Conservation (phyloP, 140 eudicot species). For the Bidens hawaiensis region DNA sequence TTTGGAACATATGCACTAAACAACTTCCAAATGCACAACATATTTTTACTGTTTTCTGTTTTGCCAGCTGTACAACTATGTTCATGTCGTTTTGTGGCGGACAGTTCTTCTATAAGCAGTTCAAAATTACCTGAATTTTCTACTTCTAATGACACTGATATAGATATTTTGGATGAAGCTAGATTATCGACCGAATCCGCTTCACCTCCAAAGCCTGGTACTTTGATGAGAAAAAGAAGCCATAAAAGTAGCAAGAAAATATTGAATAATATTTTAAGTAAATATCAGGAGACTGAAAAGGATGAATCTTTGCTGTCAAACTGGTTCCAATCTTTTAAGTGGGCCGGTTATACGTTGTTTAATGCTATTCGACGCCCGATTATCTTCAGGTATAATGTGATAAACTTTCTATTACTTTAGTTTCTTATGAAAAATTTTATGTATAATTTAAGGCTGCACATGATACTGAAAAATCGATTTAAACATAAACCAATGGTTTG, state of each 20-base stretch:
- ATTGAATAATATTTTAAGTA: slow-evolving; percentile 16
- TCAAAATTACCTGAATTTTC: slow-evolving; percentile 37
- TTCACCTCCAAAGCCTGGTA: slow-evolving; percentile 36
- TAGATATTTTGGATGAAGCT: slow-evolving; percentile 32
- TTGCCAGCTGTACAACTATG: slow-evolving; percentile 69
- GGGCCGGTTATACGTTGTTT: slow-evolving; percentile 57
- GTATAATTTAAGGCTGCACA: too few relatives aligned
- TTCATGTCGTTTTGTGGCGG: slow-evolving; percentile 75
- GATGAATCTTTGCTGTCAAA: slow-evolving; percentile 39
- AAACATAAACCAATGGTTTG: too few relatives aligned
- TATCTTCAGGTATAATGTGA: slow-evolving; percentile 60
- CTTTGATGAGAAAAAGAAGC: slow-evolving; percentile 60
- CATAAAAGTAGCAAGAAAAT: slow-evolving; percentile 46
- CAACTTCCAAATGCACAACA: slow-evolving; percentile 46
- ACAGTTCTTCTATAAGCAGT: slow-evolving; percentile 35
- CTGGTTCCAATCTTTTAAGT: slow-evolving; percentile 70
- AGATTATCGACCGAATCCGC: slow-evolving; percentile 27
- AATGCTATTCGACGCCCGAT: slow-evolving; percentile 74
- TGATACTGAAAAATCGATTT: too few relatives aligned
- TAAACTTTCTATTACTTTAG: not conserved
- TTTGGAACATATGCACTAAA: slow-evolving; percentile 81
- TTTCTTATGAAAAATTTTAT: too few relatives aligned
- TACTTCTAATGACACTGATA: slow-evolving; percentile 29
- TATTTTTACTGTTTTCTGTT: slow-evolving; percentile 65
- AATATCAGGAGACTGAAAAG: slow-evolving; percentile 33